Percentiles rank a stretch among this genome's conserved stretches.
Conservation (phyloP, 352 stramenopile species). For the Globisporangium splendens region DNA sequence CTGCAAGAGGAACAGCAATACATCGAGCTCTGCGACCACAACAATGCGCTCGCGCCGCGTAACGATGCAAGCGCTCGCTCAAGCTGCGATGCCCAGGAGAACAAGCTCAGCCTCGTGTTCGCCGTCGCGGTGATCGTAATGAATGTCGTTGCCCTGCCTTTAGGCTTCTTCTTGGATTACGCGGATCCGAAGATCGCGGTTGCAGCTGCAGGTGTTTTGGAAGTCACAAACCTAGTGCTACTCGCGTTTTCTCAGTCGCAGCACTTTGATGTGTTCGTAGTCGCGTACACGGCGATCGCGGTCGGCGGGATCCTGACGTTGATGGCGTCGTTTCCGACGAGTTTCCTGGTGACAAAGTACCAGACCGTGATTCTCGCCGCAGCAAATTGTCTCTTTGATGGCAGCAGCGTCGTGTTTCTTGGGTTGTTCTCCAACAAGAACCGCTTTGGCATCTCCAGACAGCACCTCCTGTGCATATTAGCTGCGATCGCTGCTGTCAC, state of each 20-base stretch:
- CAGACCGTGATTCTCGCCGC: constrained; percentile 74
- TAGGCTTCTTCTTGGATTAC: constrained; percentile 77
- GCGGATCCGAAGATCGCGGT: constrained; percentile 56
- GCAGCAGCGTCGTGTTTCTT: constrained; percentile 71
- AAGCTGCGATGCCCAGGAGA: constrained; percentile 70
- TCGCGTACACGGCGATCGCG: constrained; percentile 58
- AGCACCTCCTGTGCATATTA: constrained; percentile 47
- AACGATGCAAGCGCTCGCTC: constrained; percentile 4
- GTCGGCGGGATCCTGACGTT: constrained; percentile 76
- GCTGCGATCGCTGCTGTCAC: constrained; percentile 35
- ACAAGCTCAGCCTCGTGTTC: constrained; percentile 85
- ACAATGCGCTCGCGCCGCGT: constrained; percentile 9
- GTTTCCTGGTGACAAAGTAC: constrained; percentile 67
- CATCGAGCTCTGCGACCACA: constrained; percentile 52
- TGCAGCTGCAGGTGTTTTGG: constrained; percentile 48
- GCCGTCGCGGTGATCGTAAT: constrained; percentile 68
- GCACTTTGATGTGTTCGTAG: constrained; percentile 69
- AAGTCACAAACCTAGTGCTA: constrained; percentile 62
- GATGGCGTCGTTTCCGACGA: constrained; percentile 73
- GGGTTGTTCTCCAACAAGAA: constrained; percentile 53
- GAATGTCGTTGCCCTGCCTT: constrained; percentile 68
- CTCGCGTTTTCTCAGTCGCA: constrained; percentile 74
- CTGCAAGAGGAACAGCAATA: constrained; percentile 83
- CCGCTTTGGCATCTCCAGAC: constrained; percentile 36
- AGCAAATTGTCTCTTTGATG: constrained; percentile 75